Conservation (phyloP, 192 early-diverging fungal genomes). For the Ambispora gerdemannii region DNA sequence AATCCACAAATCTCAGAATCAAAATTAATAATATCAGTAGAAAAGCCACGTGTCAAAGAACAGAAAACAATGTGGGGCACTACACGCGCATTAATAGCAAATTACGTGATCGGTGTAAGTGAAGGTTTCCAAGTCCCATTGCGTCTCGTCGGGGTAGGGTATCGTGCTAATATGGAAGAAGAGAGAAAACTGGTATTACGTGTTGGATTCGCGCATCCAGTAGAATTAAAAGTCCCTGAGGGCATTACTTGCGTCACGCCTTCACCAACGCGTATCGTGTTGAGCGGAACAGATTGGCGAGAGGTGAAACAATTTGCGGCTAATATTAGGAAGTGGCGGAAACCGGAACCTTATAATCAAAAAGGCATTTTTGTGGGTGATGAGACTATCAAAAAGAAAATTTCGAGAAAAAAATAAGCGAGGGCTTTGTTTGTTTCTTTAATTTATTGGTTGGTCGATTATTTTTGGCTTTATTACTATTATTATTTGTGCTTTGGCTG, state of each 20-base stretch:
- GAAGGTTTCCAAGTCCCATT: constrained; percentile 85
- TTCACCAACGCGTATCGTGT: constrained; percentile 77
- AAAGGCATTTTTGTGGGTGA: constrained; percentile 99
- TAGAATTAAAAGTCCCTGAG: constrained; percentile 75
- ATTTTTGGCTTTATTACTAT: too few relatives aligned
- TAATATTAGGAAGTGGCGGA: constrained; percentile 83
- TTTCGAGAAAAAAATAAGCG: constrained; percentile 93
- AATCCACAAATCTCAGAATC: constrained; percentile 35
- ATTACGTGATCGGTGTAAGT: constrained; percentile 83
- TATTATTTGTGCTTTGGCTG: too few relatives aligned
- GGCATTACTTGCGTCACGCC: constrained; percentile 74
- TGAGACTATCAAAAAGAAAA: constrained; percentile 98
- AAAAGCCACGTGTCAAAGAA: constrained; percentile 59
- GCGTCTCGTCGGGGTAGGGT: constrained; percentile 90
- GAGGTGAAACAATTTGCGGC: constrained; percentile 89
- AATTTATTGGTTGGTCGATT: too few relatives aligned
- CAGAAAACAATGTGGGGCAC: constrained; percentile 98
- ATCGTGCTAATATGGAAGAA: constrained; percentile 80
- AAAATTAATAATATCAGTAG: constrained; percentile 53
- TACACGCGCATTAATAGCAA: constrained; percentile 80
- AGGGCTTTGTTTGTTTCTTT: too few relatives aligned
- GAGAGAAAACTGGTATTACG: constrained; percentile 65
- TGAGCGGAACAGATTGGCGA: constrained; percentile 76
- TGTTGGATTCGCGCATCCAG: constrained; percentile 85
- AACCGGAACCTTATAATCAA: constrained; percentile 98